Conservation (phyloP, 208 protist genomes). For the Trypanosoma lewisi region DNA sequence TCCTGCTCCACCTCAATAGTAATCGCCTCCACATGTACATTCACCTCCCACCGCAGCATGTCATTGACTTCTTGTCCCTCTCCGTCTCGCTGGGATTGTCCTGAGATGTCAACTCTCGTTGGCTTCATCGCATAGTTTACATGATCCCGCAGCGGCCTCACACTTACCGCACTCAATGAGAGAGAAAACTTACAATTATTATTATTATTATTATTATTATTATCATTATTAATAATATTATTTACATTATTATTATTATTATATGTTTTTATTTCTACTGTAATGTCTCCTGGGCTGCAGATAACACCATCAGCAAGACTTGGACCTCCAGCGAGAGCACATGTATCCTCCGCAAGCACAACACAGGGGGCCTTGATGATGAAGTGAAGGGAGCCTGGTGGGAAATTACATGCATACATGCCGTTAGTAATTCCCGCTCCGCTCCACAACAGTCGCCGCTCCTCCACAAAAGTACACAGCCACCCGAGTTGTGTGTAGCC, state of each 20-base stretch:
- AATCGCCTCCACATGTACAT: conserved; percentile 29
- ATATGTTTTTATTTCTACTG: conserved; percentile 18
- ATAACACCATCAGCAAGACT: conserved; percentile 33
- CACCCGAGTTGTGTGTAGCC: conserved; percentile 11
- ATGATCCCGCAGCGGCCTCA: conserved; percentile 6
- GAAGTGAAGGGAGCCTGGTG: conserved; percentile 10
- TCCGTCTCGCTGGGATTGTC: background rate
- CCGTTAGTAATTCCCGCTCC: background rate
- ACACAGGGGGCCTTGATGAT: conserved; percentile 25
- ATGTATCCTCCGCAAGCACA: conserved; percentile 33
- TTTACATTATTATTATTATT: background rate
- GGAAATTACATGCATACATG: background rate
- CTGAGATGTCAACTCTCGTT: conserved; percentile 10
- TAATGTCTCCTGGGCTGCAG: conserved; percentile 23
- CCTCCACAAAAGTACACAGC: conserved; percentile 33
- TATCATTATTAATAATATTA: background rate
- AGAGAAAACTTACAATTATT: background rate
- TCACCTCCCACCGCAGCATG: conserved; percentile 15
- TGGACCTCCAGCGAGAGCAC: conserved; percentile 7
- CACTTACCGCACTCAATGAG: conserved; percentile 1
- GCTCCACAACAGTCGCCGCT: conserved; percentile 13
- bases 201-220: background rate
- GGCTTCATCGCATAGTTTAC: conserved; percentile 20
- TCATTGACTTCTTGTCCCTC: too few relatives aligned
- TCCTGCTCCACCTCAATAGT: conserved; percentile 30